Conservation (phyloP, 2,329 filamentous ascomycete species). For the Sporothrix brunneoviolacea region DNA sequence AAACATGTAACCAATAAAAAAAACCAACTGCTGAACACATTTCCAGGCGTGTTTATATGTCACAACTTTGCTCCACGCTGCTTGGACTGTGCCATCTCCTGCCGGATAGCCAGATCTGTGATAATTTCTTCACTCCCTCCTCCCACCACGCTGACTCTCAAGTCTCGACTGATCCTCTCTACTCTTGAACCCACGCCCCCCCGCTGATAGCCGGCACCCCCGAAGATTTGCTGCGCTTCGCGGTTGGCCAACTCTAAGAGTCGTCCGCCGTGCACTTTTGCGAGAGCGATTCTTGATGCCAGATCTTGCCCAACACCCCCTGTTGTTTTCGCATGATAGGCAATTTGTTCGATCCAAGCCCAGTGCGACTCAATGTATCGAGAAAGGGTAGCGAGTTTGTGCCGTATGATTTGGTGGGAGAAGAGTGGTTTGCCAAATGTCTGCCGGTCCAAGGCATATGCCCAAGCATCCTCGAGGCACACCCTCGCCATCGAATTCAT, state of each 20-base stretch:
- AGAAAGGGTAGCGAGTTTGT: slow-evolving; percentile 54
- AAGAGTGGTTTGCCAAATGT: slow-evolving; percentile 55
- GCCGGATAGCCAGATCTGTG: slow-evolving; percentile 43
- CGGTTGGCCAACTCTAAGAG: slow-evolving; percentile 43
- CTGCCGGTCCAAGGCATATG: slow-evolving; percentile 44
- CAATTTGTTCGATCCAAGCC: slow-evolving; percentile 56
- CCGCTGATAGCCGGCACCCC: slow-evolving; percentile 45
- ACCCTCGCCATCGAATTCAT: slow-evolving; percentile 52
- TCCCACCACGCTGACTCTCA: slow-evolving; percentile 46
- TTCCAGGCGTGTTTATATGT: no score
- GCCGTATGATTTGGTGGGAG: slow-evolving; percentile 50
- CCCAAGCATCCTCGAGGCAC: slow-evolving; percentile 46
- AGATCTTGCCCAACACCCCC: slow-evolving; percentile 28
- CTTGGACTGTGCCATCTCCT: slow-evolving; percentile 29
- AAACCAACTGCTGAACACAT: background rate
- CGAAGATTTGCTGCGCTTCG: slow-evolving; percentile 49
- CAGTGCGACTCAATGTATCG: slow-evolving; percentile 54
- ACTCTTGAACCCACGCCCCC: slow-evolving; percentile 39
- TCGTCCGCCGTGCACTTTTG: slow-evolving; percentile 43
- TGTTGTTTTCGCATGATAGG: slow-evolving; percentile 40
- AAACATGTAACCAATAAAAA: no score
- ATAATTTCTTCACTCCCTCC: slow-evolving; percentile 51
- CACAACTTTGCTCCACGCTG: slow-evolving; percentile 18
- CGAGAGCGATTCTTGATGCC: slow-evolving; percentile 26
- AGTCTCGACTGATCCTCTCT: slow-evolving; percentile 47